These are phyloP conservation scores for Anthoceros angustus DNA, from an alignment of 225 moss, liverwort and hornwort genomes.

Conservation along the genomic window DNA sequence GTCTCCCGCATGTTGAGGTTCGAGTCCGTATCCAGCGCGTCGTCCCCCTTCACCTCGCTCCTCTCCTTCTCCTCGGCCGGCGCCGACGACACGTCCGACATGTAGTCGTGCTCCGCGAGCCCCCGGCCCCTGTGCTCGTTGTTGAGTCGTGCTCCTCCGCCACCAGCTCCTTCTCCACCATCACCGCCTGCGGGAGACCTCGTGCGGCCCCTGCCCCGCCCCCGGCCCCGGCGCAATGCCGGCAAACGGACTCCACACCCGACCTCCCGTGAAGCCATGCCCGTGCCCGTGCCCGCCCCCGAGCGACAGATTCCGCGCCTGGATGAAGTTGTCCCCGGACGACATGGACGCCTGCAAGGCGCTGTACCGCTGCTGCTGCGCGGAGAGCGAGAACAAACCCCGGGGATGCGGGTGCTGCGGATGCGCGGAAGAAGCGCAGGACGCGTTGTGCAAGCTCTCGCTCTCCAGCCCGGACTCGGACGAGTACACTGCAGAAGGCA, in stretches of 20 bases:
- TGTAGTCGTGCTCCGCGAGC: slow-evolving; percentile 3
- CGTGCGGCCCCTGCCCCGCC: background rate
- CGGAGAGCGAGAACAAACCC: background rate
- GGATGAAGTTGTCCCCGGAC: background rate
- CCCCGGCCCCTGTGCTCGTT: background rate
- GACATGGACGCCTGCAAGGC: slow-evolving; percentile 1
- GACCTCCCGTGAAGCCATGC: background rate
- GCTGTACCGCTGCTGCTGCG: background rate
- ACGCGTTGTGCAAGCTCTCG: background rate
- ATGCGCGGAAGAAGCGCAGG: background rate
- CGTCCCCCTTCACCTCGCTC: background rate
- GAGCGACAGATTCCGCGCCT: background rate
- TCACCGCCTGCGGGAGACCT: background rate
- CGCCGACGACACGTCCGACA: slow-evolving; percentile 1
- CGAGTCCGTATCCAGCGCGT: background rate
- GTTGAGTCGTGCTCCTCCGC: slow-evolving; percentile 1
- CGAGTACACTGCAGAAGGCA: background rate
- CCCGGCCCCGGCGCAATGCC: background rate
- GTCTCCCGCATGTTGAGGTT: slow-evolving; percentile 1
- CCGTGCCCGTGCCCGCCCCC: background rate
- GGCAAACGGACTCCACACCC: background rate
- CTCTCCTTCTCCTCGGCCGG: background rate
- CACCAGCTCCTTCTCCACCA: background rate
- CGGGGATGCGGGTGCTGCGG: background rate
- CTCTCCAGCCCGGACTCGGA: slow-evolving; percentile 4